Percentiles rank a stretch among this genome's conserved stretches.
These are phyloP conservation scores for Trichothecium sympodiale DNA, from an alignment of 2,329 filamentous ascomycete genomes.

Conservation along the genomic window DNA sequence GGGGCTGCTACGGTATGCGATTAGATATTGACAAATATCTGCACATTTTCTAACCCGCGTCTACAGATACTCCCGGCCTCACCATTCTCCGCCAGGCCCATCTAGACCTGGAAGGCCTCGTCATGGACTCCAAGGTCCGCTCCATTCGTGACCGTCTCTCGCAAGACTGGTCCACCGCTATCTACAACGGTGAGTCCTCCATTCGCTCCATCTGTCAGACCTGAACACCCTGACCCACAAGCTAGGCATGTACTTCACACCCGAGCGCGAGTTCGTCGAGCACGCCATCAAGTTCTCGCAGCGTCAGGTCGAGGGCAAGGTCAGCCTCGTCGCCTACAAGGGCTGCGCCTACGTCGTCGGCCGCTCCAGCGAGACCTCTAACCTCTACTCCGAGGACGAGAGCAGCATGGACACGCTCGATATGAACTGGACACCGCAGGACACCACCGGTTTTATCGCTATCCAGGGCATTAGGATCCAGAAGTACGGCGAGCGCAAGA, in stretches of 20 bases:
- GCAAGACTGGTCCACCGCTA: slow-evolving; percentile 29
- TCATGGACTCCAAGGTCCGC: slow-evolving; percentile 43
- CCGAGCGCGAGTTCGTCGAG: slow-evolving; percentile 43
- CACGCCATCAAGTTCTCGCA: slow-evolving; percentile 49
- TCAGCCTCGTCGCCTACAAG: slow-evolving; percentile 26
- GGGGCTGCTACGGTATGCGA: slow-evolving; percentile 8
- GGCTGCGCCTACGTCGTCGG: slow-evolving; percentile 36
- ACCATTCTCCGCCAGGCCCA: slow-evolving; percentile 17
- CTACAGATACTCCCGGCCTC: slow-evolving; percentile 3
- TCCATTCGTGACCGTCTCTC: slow-evolving; percentile 40
- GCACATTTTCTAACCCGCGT: not conserved
- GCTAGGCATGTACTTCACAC: slow-evolving; percentile 39
- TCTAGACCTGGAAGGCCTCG: slow-evolving; percentile 42
- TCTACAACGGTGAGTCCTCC: slow-evolving; percentile 34
- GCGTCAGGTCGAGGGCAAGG: slow-evolving; percentile 29
- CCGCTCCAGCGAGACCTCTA: slow-evolving; percentile 31
- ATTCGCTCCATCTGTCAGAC: slow-evolving; percentile 3
- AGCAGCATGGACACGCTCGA: slow-evolving; percentile 39
- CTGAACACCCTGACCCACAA: slow-evolving; percentile 17
- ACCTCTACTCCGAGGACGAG: slow-evolving; percentile 39
- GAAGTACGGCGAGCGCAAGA: slow-evolving; percentile 27
- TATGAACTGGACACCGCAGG: slow-evolving; percentile 55
- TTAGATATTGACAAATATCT: slow-evolving; percentile 5
- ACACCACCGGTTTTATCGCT: slow-evolving; percentile 54
- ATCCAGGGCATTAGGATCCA: slow-evolving; percentile 58